These are phyloP conservation scores for Rhizophora apiculata DNA, from an alignment of 345 rosid genomes.

Conservation along the genomic window DNA sequence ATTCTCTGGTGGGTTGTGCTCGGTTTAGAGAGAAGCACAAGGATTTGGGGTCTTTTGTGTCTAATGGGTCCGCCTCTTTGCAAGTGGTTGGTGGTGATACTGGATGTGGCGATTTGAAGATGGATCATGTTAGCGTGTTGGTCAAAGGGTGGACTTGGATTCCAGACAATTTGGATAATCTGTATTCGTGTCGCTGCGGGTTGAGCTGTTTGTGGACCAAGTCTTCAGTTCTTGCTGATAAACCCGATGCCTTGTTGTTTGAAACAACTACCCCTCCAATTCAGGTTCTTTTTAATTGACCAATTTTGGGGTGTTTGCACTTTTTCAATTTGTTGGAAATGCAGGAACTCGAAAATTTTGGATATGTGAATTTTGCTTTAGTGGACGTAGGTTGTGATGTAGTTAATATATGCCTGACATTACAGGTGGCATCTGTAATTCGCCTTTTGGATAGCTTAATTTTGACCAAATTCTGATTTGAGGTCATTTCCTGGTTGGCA, in stretches of 20 bases:
- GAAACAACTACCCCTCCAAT: conserved; percentile 77
- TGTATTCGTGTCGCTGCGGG: conserved; percentile 79
- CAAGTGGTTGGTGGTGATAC: conserved; percentile 43
- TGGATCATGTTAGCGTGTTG: conserved; percentile 65
- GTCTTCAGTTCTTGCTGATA: conserved; percentile 79
- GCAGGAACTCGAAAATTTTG: neutral
- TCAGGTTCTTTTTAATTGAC: conserved; percentile 38
- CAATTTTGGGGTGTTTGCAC: neutral
- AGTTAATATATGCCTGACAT: neutral
- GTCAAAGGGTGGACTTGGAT: conserved; percentile 98
- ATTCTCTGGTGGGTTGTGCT: conserved; percentile 71
- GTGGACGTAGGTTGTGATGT: neutral
- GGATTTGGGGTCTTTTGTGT: conserved; percentile 28
- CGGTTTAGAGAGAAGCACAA: conserved; percentile 49
- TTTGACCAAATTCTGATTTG: neutral
- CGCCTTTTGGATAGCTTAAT: neutral
- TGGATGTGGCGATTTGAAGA: conserved; percentile 49
- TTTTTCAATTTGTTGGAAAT: neutral
- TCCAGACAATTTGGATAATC: conserved; percentile 88
- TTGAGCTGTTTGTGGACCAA: conserved; percentile 94
- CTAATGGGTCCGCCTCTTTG: conserved; percentile 50
- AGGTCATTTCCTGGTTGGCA: neutral
- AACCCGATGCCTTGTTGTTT: conserved; percentile 83
- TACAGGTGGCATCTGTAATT: neutral
- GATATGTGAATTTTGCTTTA: neutral